These are phyloP conservation scores for Eucalyptus pauciflora DNA, from an alignment of 345 rosid species.

Conservation along the genomic window DNA sequence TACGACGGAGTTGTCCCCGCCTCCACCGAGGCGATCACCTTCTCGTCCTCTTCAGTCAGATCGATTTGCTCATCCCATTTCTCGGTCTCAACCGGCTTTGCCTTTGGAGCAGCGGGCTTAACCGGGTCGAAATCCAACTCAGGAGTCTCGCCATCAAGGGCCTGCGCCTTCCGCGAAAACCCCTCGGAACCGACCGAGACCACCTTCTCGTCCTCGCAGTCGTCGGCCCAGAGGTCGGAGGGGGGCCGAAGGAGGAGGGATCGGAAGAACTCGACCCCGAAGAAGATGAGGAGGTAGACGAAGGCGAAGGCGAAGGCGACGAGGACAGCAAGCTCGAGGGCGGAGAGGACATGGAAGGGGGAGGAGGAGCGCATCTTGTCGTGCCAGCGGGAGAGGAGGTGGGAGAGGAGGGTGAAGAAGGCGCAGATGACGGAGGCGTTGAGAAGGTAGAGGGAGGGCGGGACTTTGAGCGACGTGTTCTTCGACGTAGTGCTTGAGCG, in stretches of 20 bases:
- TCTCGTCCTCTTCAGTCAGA: constrained; percentile 13
- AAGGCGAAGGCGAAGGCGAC: constrained; percentile 13
- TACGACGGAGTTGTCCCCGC: constrained; percentile 18
- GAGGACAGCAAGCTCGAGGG: constrained; percentile 15
- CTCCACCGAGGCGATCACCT: constrained; percentile 17
- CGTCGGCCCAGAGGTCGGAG: constrained; percentile 8
- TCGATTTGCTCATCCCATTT: not conserved
- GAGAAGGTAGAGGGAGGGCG: constrained; percentile 5
- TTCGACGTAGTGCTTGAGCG: too few species aligned
- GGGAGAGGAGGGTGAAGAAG: constrained; percentile 23
- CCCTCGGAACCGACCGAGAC: not conserved
- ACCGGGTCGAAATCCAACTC: not conserved
- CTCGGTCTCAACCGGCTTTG: not conserved
- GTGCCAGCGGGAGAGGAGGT: constrained; percentile 23
- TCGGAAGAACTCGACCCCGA: constrained; percentile 22
- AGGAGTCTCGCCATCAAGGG: not conserved
- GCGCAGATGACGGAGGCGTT: constrained; percentile 14
- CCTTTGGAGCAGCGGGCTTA: not conserved
- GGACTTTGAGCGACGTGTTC: not conserved
- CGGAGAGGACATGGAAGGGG: constrained; percentile 15
- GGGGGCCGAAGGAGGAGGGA: constrained; percentile 21
- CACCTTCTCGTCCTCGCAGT: not conserved
- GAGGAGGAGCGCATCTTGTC: constrained; percentile 25
- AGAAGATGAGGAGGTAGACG: constrained; percentile 20
- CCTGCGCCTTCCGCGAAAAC: not conserved